Base-by-base conservation (phyloP, 108 stramenopile genomes). In the Cyclotella kingstonii region DNA sequence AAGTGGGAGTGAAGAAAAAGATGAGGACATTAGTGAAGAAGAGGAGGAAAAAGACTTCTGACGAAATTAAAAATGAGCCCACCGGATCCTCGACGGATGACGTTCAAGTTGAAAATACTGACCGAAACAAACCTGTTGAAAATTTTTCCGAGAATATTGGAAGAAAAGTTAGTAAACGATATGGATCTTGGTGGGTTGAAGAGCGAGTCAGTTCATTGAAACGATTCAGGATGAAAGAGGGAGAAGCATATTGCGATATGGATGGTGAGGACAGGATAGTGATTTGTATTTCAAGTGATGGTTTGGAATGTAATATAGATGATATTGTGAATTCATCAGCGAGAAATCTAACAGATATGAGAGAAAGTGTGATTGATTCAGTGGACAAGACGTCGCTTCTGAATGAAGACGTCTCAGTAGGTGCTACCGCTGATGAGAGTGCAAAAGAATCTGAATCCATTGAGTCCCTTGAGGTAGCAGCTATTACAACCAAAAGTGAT, bases 271-370 rank as follows among this genome's bases (percentile, higher is more conserved):
- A 56, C 2, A 22, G 23, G 23, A 12, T 56, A 26, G 55, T 56
- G 5, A 42, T 56, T 41, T 56, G 55, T 56, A 15, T 56, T 40
- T 56, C 55, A 4, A 42, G 40, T 1, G 55, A 56, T 56, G 55
- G 55, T 14, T 26, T 56, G 1, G 55, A 56, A 27, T 8, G 23
- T 4, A 26, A 56, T 56, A 56, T 56, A 7, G 55, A 56, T 12
- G 26, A 41, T 5, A 56, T 56, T 41, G 34, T 56, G 11, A 26
- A 5, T 27, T 12, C 21, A 26, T 39, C 55, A 4, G 5, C 18
- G 5, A 3, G 23, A 10, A 49, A 26, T 11, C 14, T 12, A 14
- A 11, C n/a, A 18, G 21, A 3, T 9, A 12, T 2, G 45, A 17
- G 3, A 9, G 45, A 1, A 14, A 14, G 10, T 46, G 19, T 22